Evolutionary conservation across 345 rosid species (phyloP).

Genomic region (Erodium maritimum): DNA sequence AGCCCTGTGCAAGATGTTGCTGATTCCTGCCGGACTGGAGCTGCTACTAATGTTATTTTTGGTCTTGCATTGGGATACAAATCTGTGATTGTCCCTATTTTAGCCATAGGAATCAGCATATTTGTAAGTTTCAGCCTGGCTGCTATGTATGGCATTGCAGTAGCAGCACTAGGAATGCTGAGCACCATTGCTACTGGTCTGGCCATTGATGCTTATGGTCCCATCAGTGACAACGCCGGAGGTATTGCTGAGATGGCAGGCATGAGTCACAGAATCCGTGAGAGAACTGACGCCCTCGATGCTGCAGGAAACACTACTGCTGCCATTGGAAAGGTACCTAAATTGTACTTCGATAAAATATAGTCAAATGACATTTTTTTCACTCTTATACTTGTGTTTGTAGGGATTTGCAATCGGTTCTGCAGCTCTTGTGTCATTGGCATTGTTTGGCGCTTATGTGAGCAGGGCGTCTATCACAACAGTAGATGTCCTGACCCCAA

Average conservation of each 20-base stretch:
- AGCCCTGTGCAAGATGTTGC: conserved; percentile 99
- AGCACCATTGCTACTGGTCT: conserved; percentile 78
- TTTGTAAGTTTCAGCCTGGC: conserved; percentile 70
- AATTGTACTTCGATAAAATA: no score
- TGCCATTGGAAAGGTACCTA: conserved; percentile 61
- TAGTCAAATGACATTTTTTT: no score
- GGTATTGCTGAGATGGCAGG: conserved; percentile 91
- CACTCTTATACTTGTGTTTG: no score
- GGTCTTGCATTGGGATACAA: conserved; percentile 78
- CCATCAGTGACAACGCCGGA: conserved; percentile 78
- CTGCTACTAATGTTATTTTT: conserved; percentile 69
- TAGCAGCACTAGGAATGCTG: conserved; percentile 76
- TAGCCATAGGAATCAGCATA: conserved; percentile 56
- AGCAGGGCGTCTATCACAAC: conserved; percentile 17
- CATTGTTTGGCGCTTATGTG: conserved; percentile 22
- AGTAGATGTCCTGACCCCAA: conserved; percentile 20
- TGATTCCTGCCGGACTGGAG: conserved; percentile 90
- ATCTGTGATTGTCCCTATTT: conserved; percentile 62
- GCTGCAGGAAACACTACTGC: conserved; percentile 87
- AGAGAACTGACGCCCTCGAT: conserved; percentile 81
- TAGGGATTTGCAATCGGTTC: no score
- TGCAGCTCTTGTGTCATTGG: conserved; percentile 1
- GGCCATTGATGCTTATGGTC: conserved; percentile 82
- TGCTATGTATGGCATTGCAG: conserved; percentile 73
- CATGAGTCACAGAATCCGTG: conserved; percentile 71